Evolutionary conservation across 345 rosid genomes (phyloP), one percentile per base, ranked within the genome.

Genomic region (Eucalyptus leucophloia): DNA sequence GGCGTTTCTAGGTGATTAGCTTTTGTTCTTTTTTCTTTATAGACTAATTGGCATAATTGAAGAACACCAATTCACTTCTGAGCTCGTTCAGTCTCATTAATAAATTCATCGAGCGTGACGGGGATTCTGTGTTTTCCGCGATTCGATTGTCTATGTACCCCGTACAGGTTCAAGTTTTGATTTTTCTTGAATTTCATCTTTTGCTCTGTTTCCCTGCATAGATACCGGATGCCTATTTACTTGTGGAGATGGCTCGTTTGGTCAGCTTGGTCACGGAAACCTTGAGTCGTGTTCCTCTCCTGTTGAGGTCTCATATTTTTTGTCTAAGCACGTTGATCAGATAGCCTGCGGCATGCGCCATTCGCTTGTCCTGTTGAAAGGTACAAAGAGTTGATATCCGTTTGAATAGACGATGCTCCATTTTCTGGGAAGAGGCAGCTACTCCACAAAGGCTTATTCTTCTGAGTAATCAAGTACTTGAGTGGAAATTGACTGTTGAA

Each of bases 241-340:
- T 47, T 96, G 99, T 80, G 99, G 99, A 60, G 97, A 95, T 95
- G 99, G 98, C 26, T 92, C 97, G 4, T 98, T 98, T 92, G 99
- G 99, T 88, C 99, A 98, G 94, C 99, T 98, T 86, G 99, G 99
- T 89, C 98, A 95, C 91, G 98, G 98, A 34, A 98, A 97, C 91
- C 92, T 92, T 77, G 87, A 88, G 85, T 93, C 98, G 40, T 90
- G 87, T 87, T 88, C 86, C 93, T 86, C 87, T 94, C 99, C 98
- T 65, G 88, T 92, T 88, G 90, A 94, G 93, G 97, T 97, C 89
- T 90, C 93, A 19, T 96, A 89, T 92, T 97, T 98, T 92, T 89
- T n/a, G 54, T 53, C 92, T 60, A 93, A 91, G 65, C 92, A 87
- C 88, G 97, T 96, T 88, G 89, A 91, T 86, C 95, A 94, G 92